Evolutionary conservation across 2,329 filamentous ascomycete species (phyloP).

Genomic region (Helicocarpus griseus): DNA sequence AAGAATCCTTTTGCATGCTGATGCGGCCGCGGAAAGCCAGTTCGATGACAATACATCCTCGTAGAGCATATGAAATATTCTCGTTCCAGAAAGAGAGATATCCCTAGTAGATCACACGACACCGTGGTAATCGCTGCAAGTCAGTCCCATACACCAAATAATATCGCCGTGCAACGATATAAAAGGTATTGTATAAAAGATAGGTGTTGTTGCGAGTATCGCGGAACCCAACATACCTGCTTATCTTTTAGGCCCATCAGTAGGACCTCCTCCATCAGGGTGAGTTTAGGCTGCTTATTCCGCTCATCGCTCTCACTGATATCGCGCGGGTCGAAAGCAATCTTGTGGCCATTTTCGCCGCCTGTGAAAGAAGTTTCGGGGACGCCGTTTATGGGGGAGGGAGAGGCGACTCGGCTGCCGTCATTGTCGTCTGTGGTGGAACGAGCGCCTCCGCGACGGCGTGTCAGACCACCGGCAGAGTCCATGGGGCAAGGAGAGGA

Average conservation of each 20-base stretch:
- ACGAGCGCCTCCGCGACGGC: constrained; percentile 57
- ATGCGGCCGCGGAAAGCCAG: constrained; percentile 91
- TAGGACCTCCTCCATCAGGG: constrained; percentile 96
- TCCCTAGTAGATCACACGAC: constrained; percentile 48
- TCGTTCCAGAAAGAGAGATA: constrained; percentile 99
- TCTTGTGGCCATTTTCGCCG: constrained; percentile 94
- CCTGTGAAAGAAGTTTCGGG: constrained; percentile 74
- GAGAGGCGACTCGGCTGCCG: constrained; percentile 56
- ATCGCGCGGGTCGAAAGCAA: constrained; percentile 93
- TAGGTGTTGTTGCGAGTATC: too few relatives aligned
- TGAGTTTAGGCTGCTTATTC: constrained; percentile 96
- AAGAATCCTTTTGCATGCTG: constrained; percentile 96
- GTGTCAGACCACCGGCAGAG: constrained; percentile 61
- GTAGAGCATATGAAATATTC: constrained; percentile 95
- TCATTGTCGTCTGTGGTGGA: constrained; percentile 49
- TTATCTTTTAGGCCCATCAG: constrained; percentile 96
- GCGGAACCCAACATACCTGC: constrained; percentile 58
- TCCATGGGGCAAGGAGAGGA: constrained; percentile 39
- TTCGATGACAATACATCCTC: constrained; percentile 97
- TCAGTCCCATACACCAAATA: neutral
- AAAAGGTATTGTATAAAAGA: neutral
- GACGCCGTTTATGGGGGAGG: constrained; percentile 47
- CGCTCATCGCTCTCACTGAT: constrained; percentile 94
- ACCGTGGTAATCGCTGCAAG: too few relatives aligned
- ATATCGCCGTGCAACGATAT: neutral